These are phyloP conservation scores for Bothriochloa decipiens DNA, from an alignment of 176 grass and related monocot species.

Conservation along the genomic window DNA sequence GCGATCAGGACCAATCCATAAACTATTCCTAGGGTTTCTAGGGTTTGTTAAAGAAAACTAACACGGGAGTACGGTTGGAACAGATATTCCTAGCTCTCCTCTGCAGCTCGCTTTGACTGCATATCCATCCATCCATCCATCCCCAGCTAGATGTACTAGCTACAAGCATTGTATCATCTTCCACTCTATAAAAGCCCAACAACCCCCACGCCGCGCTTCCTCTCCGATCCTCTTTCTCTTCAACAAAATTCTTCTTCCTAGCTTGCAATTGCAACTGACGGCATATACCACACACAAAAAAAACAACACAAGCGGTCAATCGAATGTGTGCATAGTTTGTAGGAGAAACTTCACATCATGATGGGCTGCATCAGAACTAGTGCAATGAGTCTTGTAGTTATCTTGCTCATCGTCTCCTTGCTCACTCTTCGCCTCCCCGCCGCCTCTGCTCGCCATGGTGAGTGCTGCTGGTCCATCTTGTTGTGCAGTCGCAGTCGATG, in stretches of 20 bases:
- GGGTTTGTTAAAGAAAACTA: slow-evolving; percentile 50
- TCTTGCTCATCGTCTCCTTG: slow-evolving; percentile 37
- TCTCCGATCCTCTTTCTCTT: slow-evolving; percentile 1
- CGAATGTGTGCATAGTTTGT: background rate
- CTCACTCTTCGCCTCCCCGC: slow-evolving; percentile 14
- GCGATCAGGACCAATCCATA: slow-evolving; percentile 35
- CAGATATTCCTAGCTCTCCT: slow-evolving; percentile 46
- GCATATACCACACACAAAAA: background rate
- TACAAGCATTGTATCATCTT: background rate
- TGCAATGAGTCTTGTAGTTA: background rate
- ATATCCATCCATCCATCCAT: slow-evolving; percentile 21
- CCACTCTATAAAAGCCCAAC: slow-evolving; percentile 40
- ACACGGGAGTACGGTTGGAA: slow-evolving; percentile 32
- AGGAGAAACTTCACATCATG: background rate
- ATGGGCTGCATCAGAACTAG: slow-evolving; percentile 22
- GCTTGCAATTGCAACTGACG: background rate
- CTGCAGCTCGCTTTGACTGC: slow-evolving; percentile 47
- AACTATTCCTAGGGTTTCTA: slow-evolving; percentile 52
- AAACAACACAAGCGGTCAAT: background rate
- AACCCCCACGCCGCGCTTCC: background rate
- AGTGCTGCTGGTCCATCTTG: slow-evolving; percentile 1
- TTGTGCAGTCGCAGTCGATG: background rate
- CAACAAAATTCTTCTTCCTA: background rate
- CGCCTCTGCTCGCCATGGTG: slow-evolving; percentile 47
- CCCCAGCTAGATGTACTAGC: background rate